These are phyloP conservation scores for Cryptosporidium tyzzeri DNA, from an alignment of 169 alveolate species.

Conservation along the genomic window DNA sequence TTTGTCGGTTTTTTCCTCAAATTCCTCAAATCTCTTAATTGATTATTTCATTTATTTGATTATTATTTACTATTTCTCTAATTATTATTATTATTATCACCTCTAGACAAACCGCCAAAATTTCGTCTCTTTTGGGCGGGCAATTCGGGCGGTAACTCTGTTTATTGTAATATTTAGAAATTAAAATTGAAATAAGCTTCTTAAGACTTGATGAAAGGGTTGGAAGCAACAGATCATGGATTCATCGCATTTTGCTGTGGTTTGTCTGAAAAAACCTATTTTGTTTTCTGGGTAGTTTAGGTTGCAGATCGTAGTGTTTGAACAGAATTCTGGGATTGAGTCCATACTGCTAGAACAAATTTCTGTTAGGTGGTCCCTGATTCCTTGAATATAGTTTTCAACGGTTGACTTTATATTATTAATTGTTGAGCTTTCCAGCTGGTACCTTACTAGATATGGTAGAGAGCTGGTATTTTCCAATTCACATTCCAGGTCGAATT, in stretches of 20 bases:
- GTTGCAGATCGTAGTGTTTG: background rate
- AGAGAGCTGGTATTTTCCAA: constrained; percentile 39
- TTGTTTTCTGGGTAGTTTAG: background rate
- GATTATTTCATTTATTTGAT: too few relatives aligned
- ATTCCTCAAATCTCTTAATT: background rate
- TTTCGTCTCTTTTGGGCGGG: background rate
- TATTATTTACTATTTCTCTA: background rate
- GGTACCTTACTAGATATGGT: constrained; percentile 40
- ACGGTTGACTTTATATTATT: constrained; percentile 52
- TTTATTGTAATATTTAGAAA: background rate
- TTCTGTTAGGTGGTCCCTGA: constrained; percentile 1
- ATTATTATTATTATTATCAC: background rate
- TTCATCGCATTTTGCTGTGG: background rate
- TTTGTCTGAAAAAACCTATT: background rate
- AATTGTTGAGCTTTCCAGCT: constrained; percentile 46
- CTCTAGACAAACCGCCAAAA: background rate
- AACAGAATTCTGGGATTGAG: background rate
- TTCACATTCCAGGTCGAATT: constrained; percentile 63
- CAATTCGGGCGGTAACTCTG: background rate
- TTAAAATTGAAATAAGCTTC: background rate
- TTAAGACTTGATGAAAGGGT: background rate
- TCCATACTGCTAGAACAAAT: background rate
- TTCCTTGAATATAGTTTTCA: constrained; percentile 25
- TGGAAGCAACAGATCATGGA: constrained; percentile 12
- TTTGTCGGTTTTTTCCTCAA: too few relatives aligned